Conservation (phyloP, 148 eudicot species). For the Rhododendron henanense region DNA sequence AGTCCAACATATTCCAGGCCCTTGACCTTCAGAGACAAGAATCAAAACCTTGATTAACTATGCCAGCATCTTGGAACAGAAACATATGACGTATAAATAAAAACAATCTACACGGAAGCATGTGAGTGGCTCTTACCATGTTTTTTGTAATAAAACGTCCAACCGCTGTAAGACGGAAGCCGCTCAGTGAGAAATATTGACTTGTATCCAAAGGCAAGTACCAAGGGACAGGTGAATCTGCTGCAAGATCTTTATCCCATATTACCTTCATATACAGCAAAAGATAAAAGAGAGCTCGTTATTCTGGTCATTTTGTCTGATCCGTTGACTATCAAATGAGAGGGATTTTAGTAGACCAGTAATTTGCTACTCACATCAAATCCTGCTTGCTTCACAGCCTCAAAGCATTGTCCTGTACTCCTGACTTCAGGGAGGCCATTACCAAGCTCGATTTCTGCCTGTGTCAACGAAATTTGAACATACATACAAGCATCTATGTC, state of each 20-base stretch:
- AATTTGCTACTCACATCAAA: conserved; percentile 65
- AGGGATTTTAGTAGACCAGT: neutral
- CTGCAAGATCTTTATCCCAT: conserved; percentile 83
- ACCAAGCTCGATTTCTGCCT: conserved; percentile 93
- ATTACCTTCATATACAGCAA: conserved; percentile 42
- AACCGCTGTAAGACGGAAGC: conserved; percentile 74
- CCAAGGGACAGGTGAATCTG: conserved; percentile 87
- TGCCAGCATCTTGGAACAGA: neutral
- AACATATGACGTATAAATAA: neutral
- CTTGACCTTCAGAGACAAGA: conserved; percentile 47
- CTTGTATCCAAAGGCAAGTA: conserved; percentile 81
- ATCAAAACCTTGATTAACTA: neutral
- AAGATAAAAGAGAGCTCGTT: neutral
- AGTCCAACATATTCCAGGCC: conserved; percentile 69
- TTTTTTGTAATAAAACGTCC: conserved; percentile 82
- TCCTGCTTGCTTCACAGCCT: conserved; percentile 87
- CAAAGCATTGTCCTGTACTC: conserved; percentile 68
- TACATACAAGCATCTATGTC: neutral
- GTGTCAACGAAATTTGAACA: conserved; percentile 15
- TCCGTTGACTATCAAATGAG: neutral
- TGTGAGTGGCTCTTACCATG: conserved; percentile 48
- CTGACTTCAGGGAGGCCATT: conserved; percentile 98
- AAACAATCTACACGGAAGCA: neutral
- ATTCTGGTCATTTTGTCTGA: neutral
- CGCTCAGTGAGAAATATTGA: conserved; percentile 62